Base-by-base conservation (phyloP, 768 basidiomycete species). In the Amyloporia xantha region DNA sequence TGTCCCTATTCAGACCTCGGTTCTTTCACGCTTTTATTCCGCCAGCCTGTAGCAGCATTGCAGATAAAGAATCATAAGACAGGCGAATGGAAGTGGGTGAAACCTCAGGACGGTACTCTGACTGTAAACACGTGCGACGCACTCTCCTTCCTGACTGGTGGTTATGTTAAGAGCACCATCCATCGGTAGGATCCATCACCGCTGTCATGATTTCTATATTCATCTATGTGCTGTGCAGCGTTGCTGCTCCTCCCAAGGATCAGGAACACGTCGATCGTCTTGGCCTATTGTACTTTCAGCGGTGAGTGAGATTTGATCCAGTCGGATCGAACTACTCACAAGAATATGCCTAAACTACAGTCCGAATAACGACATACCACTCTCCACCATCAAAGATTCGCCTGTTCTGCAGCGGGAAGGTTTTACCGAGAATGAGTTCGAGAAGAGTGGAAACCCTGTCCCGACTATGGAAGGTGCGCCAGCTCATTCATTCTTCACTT, bases 11-110 rank as follows among this genome's bases (percentile, higher is more conserved):
- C 48, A 52, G 73, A 79, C 54, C 66, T 77, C 30, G 75, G 75
- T 23, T 69, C 68, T 47, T 68, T 74, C 59, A 79, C 77, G n/a
- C 64, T 79, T 2, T 69, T 79, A 38, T 78, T 78, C 69, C 66
- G 73, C 10, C 77, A 78, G 59, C 77, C 77, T 13, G 74, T 79
- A 41, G 72, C 76, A 0, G 75, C 71, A 4, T 68, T 79, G 13
- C 78, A 79, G 58, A 75, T 79, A 60, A 62, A 66, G 45, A 70
- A 72, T 54, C 70, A 65, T 53, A 39, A 58, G 19, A 74, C 72
- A 1, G 69, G 71, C 26, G 67, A 71, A 49, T 80, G 77, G 77
- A 75, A 74, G 53, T 78, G 71, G 71, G 77, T 74, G 37, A 76
- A 75, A 60, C 74, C 74, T 9, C 69, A 72, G 51, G 66, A 75